Base-by-base conservation (phyloP, 345 rosid species). In the Populus nigra region DNA sequence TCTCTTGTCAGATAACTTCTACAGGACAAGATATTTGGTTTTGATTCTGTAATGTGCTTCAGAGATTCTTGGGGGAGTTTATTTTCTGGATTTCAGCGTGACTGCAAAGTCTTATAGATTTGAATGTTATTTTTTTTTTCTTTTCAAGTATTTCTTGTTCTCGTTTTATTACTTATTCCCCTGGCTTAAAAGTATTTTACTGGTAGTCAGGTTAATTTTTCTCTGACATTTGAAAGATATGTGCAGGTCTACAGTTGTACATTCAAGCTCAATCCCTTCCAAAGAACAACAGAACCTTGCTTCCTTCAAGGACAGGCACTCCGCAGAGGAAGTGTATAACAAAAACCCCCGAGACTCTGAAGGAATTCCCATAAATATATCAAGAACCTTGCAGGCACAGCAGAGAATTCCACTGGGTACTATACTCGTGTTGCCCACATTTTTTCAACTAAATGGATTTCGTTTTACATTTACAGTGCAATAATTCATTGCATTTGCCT, bases 211-310 rank as follows among this genome's bases (percentile, higher is more conserved):
- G 16, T 59, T n/a, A 23, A 23, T 10, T 23, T 9, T 23, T 23
- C 65, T 23, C 65, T 59, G 65, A 59, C 11, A 29, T 23, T 31
- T 22, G 41, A 38, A 27, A 47, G 36, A 13, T 68, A n/a, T 66
- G 77, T 87, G 78, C 91, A 93, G 99, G 83, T 93, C 99, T 78
- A 91, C 98, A n/a, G 79, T 91, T 73, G 86, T 95, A 67, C 95
- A 90, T 80, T 88, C 99, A 59, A 90, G 82, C 43, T 36, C 86
- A 18, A 49, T 83, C 47, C 85, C 84, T 39, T 78, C 86, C 35
- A 89, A 84, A 73, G 91, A 87, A 76, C 92, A 78, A 53, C 86
- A 78, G n/a, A 85, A 67, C 68, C 49, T 78, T 53, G 67, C 73
- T 29, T 75, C 81, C 72, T 76, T 68, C 53, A 84, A 73, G 77